Base-by-base conservation (phyloP, 345 rosid genomes). In the Eucalyptus pauciflora region DNA sequence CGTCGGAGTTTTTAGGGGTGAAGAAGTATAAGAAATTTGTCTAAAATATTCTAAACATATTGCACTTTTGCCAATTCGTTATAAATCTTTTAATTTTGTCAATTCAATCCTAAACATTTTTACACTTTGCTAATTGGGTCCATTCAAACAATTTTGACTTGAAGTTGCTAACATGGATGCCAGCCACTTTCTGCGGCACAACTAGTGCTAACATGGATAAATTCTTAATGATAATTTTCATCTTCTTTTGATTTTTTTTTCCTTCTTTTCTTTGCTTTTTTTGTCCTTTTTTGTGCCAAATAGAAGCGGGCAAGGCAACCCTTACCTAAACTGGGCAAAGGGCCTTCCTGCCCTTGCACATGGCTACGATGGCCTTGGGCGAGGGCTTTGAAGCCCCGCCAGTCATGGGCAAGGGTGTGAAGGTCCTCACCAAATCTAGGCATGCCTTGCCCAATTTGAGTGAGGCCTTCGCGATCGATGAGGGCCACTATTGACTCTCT, bases 11-110 rank as follows among this genome's bases (percentile, higher is more conserved):
- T 64, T 64, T 8, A 7, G 1, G 18, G 18, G 18, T 14, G 76
- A n/a, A n/a, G 10, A n/a, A 64, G 37, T 64, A n/a, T 0, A 24
- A 22, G 10, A 9, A 5, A 56, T 4, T 56, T 22, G 27, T 56
- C 4, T 5, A 56, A 56, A 56, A 9, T 56, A 20, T 56, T 22
- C 1, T 56, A 8, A 22, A 56, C 29, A 8, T 56, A 20, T 56
- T 56, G 12, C 5, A 56, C 3, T 56, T 56, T 56, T 8, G 8
- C 62, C 4, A 56, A 56, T 22, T 2, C 3, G 0, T 56, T 13
- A 1, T 22, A 0, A 56, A 56, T 8, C 0, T 56, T 56, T 2
- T 2, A 1, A 52, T 52, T 52, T 52, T 1, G 0, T 52, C 27
- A 56, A 56, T 56, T 56, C 29, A 56, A 56, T 56, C 29, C 1